These are phyloP conservation scores for Ophiostoma sp. DNA, from an alignment of 2,329 filamentous ascomycete species.

Conservation along the genomic window DNA sequence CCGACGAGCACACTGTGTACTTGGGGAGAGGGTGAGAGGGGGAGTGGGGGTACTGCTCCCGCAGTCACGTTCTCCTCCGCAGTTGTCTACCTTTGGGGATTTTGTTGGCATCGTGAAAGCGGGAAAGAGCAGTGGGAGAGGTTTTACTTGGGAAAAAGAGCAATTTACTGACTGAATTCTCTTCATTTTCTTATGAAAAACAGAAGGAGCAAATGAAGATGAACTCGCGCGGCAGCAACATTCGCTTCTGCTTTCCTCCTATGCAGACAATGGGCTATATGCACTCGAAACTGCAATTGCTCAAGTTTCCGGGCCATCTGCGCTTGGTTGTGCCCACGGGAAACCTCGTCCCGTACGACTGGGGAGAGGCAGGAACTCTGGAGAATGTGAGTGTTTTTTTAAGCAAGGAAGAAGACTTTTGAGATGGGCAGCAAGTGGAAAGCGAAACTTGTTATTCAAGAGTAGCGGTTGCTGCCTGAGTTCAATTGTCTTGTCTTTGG, in stretches of 20 bases:
- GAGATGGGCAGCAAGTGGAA: not conserved
- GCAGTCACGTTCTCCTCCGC: not conserved
- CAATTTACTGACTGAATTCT: not conserved
- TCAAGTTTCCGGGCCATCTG: slow-evolving; percentile 74
- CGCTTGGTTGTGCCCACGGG: slow-evolving; percentile 84
- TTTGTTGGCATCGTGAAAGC: not conserved
- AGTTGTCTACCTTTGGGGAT: not conserved
- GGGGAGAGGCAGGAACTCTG: slow-evolving; percentile 82
- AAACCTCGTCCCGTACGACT: slow-evolving; percentile 83
- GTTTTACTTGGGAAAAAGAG: not conserved
- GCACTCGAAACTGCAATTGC: slow-evolving; percentile 91
- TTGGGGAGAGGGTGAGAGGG: not conserved
- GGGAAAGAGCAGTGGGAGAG: not conserved
- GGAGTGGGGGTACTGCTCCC: not conserved
- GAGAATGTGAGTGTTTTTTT: slow-evolving; percentile 68
- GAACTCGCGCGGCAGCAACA: slow-evolving; percentile 51
- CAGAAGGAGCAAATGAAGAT: slow-evolving; percentile 52
- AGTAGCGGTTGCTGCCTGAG: not conserved
- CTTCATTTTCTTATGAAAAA: not conserved
- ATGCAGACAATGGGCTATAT: slow-evolving; percentile 76
- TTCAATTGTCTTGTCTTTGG: not conserved
- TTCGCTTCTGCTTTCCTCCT: slow-evolving; percentile 77
- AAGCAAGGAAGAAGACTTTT: not conserved
- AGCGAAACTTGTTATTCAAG: not conserved
- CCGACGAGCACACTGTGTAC: not conserved